phyloP scores from a whole-genome alignment of 805 yeast genomes.

The Sugiyamaella smithiae region DNA sequence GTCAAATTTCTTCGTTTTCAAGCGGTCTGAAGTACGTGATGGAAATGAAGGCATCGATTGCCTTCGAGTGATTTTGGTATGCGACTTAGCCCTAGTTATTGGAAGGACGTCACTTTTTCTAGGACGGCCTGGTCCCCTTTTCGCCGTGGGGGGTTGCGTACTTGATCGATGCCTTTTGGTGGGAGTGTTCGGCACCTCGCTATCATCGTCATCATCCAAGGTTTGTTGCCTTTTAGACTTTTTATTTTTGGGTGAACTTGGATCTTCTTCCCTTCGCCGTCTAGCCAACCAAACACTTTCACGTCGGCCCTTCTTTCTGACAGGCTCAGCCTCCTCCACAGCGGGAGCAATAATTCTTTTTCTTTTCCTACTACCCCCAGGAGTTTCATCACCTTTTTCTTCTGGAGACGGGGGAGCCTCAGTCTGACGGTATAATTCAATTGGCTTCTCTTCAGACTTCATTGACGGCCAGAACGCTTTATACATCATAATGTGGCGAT shows the following conservation, averaged over 20 bases:
- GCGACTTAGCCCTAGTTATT: neutral
- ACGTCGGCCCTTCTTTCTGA: neutral
- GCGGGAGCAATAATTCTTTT: neutral
- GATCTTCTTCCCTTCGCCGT: conserved; percentile 9
- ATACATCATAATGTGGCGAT: conserved; percentile 32
- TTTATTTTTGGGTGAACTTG: conserved; percentile 8
- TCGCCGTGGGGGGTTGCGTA: neutral
- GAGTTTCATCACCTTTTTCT: neutral
- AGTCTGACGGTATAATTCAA: conserved; percentile 15
- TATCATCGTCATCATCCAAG: neutral
- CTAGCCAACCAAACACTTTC: conserved; percentile 6
- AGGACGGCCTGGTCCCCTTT: neutral
- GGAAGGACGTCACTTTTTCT: neutral
- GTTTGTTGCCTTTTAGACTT: conserved; percentile 15
- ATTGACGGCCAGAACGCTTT: conserved; percentile 31
- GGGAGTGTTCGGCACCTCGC: neutral
- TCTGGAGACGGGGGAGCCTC: conserved; percentile 1
- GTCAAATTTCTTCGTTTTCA: neutral
- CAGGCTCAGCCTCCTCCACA: neutral
- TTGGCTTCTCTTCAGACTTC: conserved; percentile 8
- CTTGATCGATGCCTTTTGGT: too few relatives aligned
- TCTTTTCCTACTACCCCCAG: neutral
- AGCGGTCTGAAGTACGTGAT: neutral
- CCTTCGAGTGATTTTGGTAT: neutral
- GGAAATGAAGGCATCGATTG: neutral